phyloP scores from a whole-genome alignment of 1,284 basidiomycete species.

The Coniophora puteana region DNA sequence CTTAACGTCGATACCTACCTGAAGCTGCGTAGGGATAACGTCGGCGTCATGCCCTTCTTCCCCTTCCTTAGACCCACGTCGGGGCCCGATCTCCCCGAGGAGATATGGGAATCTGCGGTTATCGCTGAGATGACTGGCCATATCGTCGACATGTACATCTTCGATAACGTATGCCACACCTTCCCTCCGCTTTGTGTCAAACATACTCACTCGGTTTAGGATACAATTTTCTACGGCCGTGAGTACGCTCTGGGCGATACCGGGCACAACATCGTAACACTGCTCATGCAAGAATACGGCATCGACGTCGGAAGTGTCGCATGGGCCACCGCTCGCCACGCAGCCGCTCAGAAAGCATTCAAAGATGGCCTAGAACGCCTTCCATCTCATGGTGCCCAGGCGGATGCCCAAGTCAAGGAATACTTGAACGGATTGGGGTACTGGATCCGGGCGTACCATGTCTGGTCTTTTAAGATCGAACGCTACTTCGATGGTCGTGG shows the following conservation, averaged over 20 bases:
- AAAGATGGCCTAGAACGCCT: background rate
- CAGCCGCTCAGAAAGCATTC: constrained; percentile 1
- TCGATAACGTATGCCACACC: constrained; percentile 7
- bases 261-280: background rate
- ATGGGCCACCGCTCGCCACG: constrained; percentile 16
- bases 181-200: background rate
- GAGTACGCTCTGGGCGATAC: background rate
- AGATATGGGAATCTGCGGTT: constrained; percentile 8
- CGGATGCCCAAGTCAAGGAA: constrained; percentile 6
- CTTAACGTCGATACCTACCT: constrained; percentile 8
- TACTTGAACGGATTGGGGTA: constrained; percentile 10
- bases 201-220: constrained; percentile 2
- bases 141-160: constrained; percentile 21
- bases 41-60: constrained; percentile 6
- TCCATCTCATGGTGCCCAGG: constrained; percentile 2
- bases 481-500: constrained; percentile 5
- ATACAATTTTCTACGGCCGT: background rate
- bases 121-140: constrained; percentile 1
- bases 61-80: constrained; percentile 16
- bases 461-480: constrained; percentile 21
- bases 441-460: constrained; percentile 7
- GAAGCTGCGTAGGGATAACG: constrained; percentile 6
- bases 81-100: constrained; percentile 13
- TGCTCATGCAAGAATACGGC: constrained; percentile 23
- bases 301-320: constrained; percentile 21